These are phyloP conservation scores for Trichophyton rubrum DNA, from an alignment of 2,329 filamentous ascomycete genomes.

Conservation along the genomic window DNA sequence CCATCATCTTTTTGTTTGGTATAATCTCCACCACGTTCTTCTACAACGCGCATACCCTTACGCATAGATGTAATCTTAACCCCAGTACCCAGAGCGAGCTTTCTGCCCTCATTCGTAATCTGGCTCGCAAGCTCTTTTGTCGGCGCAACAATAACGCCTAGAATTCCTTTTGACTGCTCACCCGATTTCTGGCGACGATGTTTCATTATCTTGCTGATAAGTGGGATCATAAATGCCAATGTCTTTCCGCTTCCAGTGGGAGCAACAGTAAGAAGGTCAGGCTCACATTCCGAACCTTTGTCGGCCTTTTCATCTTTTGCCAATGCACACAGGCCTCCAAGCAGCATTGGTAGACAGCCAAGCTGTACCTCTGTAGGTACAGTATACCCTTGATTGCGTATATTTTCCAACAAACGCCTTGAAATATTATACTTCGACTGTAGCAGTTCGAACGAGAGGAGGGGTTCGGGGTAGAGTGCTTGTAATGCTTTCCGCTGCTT, in stretches of 20 bases:
- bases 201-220: constrained; percentile 62
- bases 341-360: constrained; percentile 65
- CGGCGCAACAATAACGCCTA: constrained; percentile 61
- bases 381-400: constrained; percentile 70
- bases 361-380: constrained; percentile 91
- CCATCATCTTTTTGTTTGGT: constrained; percentile 23
- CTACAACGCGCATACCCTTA: constrained; percentile 64
- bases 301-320: constrained; percentile 26
- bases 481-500: constrained; percentile 40
- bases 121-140: constrained; percentile 72
- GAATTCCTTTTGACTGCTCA: constrained; percentile 46
- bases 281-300: constrained; percentile 20
- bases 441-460: constrained; percentile 65
- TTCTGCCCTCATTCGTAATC: constrained; percentile 71
- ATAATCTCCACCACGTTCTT: constrained; percentile 31
- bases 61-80: constrained; percentile 70
- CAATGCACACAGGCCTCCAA: constrained; percentile 35
- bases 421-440: constrained; percentile 61
- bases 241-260: constrained; percentile 97
- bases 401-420: constrained; percentile 59
- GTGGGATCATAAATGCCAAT: constrained; percentile 76
- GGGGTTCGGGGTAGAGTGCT: constrained; percentile 63
- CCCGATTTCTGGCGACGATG: constrained; percentile 32
- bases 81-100: constrained; percentile 63
- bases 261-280: constrained; percentile 78